Percentiles rank a stretch among this genome's conserved stretches.
phyloP scores from a whole-genome alignment of 345 rosid genomes.

The Murraya koenigii region DNA sequence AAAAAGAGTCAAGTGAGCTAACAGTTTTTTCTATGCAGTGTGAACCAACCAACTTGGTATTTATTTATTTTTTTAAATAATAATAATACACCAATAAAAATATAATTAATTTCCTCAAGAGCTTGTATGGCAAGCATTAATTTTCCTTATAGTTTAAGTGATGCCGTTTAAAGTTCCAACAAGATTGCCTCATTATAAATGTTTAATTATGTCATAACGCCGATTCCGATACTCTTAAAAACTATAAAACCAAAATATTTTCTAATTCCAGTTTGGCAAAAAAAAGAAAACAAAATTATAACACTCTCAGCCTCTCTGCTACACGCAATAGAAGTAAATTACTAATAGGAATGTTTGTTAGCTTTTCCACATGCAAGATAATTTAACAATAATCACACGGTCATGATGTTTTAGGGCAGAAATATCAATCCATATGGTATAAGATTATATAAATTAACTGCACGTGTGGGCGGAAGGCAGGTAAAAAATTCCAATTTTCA shows the following conservation, averaged over 20 bases:
- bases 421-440: background rate
- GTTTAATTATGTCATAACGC: background rate
- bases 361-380: background rate
- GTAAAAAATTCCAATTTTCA: background rate
- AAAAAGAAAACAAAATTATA: background rate
- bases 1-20: constrained; percentile 2
- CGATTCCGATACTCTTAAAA: background rate
- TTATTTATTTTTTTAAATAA: too few species aligned
- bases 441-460: background rate
- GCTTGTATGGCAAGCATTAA: constrained; percentile 19
- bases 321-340: background rate
- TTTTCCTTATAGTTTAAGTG: background rate
- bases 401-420: background rate
- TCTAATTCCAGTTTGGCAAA: background rate
- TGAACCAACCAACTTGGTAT: constrained; percentile 24
- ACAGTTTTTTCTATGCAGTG: background rate
- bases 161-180: constrained; percentile 13
- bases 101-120: constrained; percentile 12
- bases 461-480: constrained; percentile 11
- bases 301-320: background rate
- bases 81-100: background rate
- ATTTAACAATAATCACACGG: background rate
- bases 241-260: background rate
- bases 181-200: background rate
- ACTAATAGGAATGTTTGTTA: background rate